Conservation (phyloP, 345 rosid genomes). For the Salix brachista region DNA sequence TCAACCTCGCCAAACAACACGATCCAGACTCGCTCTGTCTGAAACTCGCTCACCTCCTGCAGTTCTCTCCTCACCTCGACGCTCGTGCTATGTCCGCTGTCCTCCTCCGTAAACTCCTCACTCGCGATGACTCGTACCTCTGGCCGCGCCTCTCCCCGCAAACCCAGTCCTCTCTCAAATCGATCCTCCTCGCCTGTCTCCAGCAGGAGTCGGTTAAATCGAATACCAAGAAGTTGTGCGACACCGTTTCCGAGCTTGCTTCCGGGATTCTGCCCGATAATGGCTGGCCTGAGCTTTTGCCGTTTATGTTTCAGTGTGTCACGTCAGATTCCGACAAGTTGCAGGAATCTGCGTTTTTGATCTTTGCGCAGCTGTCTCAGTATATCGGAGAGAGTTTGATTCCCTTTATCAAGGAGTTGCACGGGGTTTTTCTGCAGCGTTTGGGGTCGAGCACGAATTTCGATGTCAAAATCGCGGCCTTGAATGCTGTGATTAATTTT, state of each 20-base stretch:
- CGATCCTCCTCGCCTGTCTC: constrained; percentile 59
- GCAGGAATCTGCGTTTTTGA: constrained; percentile 89
- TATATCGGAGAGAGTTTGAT: constrained; percentile 78
- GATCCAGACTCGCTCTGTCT: constrained; percentile 81
- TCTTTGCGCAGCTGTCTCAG: constrained; percentile 88
- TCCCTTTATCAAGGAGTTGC: constrained; percentile 78
- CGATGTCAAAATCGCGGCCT: constrained; percentile 90
- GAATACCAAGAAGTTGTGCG: constrained; percentile 83
- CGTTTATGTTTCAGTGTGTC: constrained; percentile 92
- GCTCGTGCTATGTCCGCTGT: constrained; percentile 92
- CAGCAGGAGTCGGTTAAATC: constrained; percentile 79
- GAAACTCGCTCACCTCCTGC: constrained; percentile 81
- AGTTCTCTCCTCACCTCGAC: constrained; percentile 65
- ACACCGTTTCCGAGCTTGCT: constrained; percentile 92
- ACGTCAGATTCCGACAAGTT: constrained; percentile 68
- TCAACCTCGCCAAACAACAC: constrained; percentile 85
- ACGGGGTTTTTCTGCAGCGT: constrained; percentile 74
- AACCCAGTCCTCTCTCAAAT: constrained; percentile 83
- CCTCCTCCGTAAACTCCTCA: constrained; percentile 86
- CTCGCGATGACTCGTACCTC: constrained; percentile 81
- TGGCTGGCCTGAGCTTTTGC: constrained; percentile 95
- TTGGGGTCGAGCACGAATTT: constrained; percentile 50
- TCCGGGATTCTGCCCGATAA: constrained; percentile 75
- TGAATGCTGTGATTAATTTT: constrained; percentile 88
- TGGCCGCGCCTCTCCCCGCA: constrained; percentile 73